phyloP scores from a whole-genome alignment of 2,329 filamentous ascomycete species.

The Sordariomycetes sp. region DNA sequence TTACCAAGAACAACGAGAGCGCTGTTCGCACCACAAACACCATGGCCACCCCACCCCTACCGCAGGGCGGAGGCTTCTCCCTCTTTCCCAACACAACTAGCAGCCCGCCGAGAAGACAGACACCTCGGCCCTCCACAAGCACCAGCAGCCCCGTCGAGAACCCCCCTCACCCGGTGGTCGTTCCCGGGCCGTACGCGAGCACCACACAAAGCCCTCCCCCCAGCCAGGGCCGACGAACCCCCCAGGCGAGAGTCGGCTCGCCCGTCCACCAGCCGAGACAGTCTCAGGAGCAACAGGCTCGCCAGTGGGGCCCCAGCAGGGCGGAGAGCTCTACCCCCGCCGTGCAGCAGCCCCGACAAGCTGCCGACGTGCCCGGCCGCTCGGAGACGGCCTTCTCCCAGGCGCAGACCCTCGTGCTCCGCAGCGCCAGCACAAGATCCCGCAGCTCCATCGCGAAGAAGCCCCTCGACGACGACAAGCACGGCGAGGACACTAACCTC shows the following conservation, averaged over 20 bases:
- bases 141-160: slow-evolving; percentile 3
- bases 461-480: slow-evolving; percentile 25
- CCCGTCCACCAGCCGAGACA: slow-evolving; percentile 4
- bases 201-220: slow-evolving; percentile 8
- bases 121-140: slow-evolving; percentile 9
- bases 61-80: slow-evolving; percentile 34
- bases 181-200: slow-evolving; percentile 13
- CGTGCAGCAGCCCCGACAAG: slow-evolving; percentile 28
- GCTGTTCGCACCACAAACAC: background rate
- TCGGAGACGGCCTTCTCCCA: slow-evolving; percentile 41
- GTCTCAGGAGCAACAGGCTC: slow-evolving; percentile 8
- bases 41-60: slow-evolving; percentile 1
- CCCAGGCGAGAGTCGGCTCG: slow-evolving; percentile 10
- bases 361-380: slow-evolving; percentile 30
- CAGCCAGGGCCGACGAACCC: slow-evolving; percentile 13
- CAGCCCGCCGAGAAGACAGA: slow-evolving; percentile 25
- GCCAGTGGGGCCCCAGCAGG: slow-evolving; percentile 13
- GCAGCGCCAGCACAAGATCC: slow-evolving; percentile 32
- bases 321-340: slow-evolving; percentile 13
- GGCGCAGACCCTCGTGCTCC: slow-evolving; percentile 31
- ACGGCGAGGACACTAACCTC: slow-evolving; percentile 23
- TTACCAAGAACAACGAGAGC: background rate
- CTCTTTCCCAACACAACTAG: slow-evolving; percentile 42
- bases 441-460: slow-evolving; percentile 47
- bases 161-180: slow-evolving; percentile 13